Percentiles rank a stretch among this genome's conserved stretches.
Evolutionary conservation across 2,329 filamentous ascomycete species (phyloP).

Genomic region (Penicillium sp.): DNA sequence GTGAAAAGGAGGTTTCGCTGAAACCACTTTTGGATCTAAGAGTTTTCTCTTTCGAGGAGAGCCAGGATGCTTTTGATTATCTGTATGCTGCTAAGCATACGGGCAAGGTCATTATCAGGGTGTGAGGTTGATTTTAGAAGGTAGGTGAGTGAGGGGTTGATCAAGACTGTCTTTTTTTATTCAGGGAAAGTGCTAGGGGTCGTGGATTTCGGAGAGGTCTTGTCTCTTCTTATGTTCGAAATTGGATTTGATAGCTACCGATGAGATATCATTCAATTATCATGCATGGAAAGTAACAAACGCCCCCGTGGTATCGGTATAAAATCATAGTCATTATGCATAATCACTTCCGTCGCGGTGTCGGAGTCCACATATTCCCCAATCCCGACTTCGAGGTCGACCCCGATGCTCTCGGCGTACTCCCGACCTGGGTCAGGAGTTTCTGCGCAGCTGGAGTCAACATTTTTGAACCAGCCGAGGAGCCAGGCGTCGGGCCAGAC

Average conservation of each 20-base stretch:
- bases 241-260: not conserved
- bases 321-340: slow-evolving; percentile 8
- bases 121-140: not conserved
- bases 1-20: not conserved
- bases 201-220: too few species aligned
- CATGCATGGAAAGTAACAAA: not conserved
- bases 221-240: too few species aligned
- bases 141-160: too few species aligned
- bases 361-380: slow-evolving; percentile 22
- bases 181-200: too few species aligned
- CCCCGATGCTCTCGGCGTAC: slow-evolving; percentile 23
- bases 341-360: slow-evolving; percentile 16
- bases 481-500: slow-evolving; percentile 15
- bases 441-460: slow-evolving; percentile 47
- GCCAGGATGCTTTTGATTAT: not conserved
- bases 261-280: not conserved
- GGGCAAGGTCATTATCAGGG: not conserved
- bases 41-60: not conserved
- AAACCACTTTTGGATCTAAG: not conserved
- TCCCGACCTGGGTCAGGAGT: slow-evolving; percentile 38
- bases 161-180: too few species aligned
- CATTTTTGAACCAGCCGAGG: slow-evolving; percentile 25
- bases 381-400: slow-evolving; percentile 10
- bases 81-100: not conserved
- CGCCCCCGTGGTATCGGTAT: slow-evolving; percentile 12